A percentile compares a stretch with the other conserved stretches of the same genome.
Evolutionary conservation across 768 basidiomycete species (phyloP).

Genomic region (Suillus hirtellus): DNA sequence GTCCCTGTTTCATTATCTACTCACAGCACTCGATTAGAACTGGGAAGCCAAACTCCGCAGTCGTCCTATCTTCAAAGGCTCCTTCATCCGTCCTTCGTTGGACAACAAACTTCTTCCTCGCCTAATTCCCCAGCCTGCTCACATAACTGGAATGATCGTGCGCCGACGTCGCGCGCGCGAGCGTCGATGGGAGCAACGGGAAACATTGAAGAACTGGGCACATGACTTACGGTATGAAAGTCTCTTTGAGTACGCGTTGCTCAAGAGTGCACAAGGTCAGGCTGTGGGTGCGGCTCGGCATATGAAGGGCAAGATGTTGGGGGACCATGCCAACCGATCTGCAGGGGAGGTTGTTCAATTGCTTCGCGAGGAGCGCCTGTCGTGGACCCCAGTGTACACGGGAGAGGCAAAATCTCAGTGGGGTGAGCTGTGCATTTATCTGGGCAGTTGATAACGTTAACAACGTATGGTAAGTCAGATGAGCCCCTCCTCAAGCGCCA

Average conservation of each 20-base stretch:
- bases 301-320: background rate
- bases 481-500: conserved; percentile 1
- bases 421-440: background rate
- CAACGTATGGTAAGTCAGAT: background rate
- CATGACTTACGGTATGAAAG: conserved; percentile 39
- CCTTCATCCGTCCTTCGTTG: conserved; percentile 60
- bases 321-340: background rate
- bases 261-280: conserved; percentile 4
- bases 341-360: background rate
- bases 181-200: conserved; percentile 41
- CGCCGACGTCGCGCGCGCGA: conserved; percentile 45
- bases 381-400: conserved; percentile 2
- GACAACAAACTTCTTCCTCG: conserved; percentile 76
- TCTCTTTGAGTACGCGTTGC: conserved; percentile 37
- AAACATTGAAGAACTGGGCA: conserved; percentile 33
- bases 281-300: background rate
- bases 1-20: background rate
- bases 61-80: conserved; percentile 72
- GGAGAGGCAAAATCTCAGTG: background rate
- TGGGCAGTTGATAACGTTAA: background rate
- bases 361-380: background rate
- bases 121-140: conserved; percentile 73
- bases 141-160: conserved; percentile 71
- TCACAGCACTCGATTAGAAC: conserved; percentile 38
- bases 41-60: conserved; percentile 54